Evolutionary conservation across 139 green algal species (phyloP), one percentile per base, ranked within the genome.

Genomic region (Edaphochlamys debaryana): DNA sequence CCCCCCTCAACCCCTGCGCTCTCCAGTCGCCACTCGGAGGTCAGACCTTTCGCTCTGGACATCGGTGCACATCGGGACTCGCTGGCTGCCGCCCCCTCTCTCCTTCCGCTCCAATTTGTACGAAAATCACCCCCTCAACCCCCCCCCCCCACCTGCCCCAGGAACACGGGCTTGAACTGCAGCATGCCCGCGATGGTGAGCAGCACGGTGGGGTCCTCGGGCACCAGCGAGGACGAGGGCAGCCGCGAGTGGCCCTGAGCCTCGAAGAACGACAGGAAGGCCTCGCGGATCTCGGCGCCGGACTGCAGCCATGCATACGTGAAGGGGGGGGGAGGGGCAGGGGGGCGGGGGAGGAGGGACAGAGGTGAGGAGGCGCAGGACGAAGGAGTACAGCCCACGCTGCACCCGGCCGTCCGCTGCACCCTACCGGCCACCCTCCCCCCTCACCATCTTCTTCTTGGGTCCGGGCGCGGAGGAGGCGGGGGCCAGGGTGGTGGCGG

Each of bases 131-230:
- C 50, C n/a, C 45, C n/a, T 63, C 19, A 0, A 15, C 22, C 27
- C 8, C 73, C 17, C 6, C 23, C 34, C 23, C 80, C 7, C 74
- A 92, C 93, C 89, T 97, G 94, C 9, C 96, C 96, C 69, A 99
- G 91, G 90, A 99, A 99, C 22, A 99, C 91, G 40, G 96, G 94
- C 85, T 99, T 99, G 93, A 99, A 99, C 80, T 97, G 96, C 41
- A 99, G 94, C 96, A 99, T 99, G 80, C 96, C 92, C 36, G 93
- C 93, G 69, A 97, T 96, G 54, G 94, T 96, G 45, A 96, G 90
- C 89, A 99, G 91, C 74, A 99, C 95, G 11, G 95, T 98, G 50
- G 95, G 95, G 88, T 98, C 96, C 63, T 96, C 92, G 32, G 95
- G 96, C 30, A 99, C 93, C 50, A 99, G 91, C 64, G 92, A 96